Base-by-base conservation (phyloP, 306 rosid genomes). In the Lablab purpureus region DNA sequence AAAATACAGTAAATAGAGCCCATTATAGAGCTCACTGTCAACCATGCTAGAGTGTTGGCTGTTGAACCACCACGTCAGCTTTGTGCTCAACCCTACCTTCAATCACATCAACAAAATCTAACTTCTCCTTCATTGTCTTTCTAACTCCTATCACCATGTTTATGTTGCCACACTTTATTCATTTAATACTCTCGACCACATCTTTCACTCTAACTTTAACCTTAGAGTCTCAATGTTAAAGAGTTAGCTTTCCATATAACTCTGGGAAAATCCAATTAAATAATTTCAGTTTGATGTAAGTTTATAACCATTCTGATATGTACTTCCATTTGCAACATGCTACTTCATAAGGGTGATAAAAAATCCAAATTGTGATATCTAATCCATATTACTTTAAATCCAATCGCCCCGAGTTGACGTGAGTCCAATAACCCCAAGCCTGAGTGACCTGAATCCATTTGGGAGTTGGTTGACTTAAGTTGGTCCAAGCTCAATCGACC, bases 1-100 rank as follows among this genome's bases (percentile, higher is more conserved):
- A 34, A 52, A 66, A 65, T 13, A 36, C 68, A 13, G 37, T 50
- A 50, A 43, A 43, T 12, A 50, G 19, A 50, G 11, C 10, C 11
- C 54, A 60, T 79, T 36, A 71, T 60, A 34, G 28, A 23, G 62
- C 54, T 25, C 41, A 45, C 17, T 55, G 23, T 28, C 56, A 37
- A 71, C 36, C 40, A 23, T 55, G 62, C 40, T 10, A 11, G 11
- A 55, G 62, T 22, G 67, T 17, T 37, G 18, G 22, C 5, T 30
- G 22, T 28, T 21, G 23, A 60, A 30, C 23, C 18, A 7, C 3
- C 43, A 30, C 1, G 23, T 17, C 45, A 17, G 14, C 13, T 62
- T 62, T 15, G 22, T 15, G 22, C 22, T 30, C 12, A 8, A 6
- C 7, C 17, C 4, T 15, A 14, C 7, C 41, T 62, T 30, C 17